Evolutionary conservation across 345 rosid species (phyloP), one percentile per base, ranked within the genome.

Genomic region (Erysimum cheiranthoides): DNA sequence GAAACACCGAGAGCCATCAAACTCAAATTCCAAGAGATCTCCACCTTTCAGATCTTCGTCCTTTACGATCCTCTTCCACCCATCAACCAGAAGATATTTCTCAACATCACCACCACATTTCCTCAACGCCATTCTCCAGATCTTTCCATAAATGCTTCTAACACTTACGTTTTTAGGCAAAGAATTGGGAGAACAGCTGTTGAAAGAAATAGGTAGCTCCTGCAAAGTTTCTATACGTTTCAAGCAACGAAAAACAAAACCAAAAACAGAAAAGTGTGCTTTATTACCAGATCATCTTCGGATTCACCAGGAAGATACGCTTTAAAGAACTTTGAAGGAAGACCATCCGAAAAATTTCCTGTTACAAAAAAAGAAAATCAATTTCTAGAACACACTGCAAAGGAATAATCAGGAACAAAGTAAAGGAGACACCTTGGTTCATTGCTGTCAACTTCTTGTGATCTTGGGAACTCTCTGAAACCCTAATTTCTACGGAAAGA

Each of bases 201-300:
- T 61, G 18, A 35, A 16, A 72, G 21, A 72, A 31, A 51, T 17
- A 3, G 76, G 69, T 61, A 72, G 0, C 4, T n/a, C 68, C 76
- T 72, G 76, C 6, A 61, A 72, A 10, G 7, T 2, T 11, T 59
- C 68, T 42, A 21, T 1, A 21, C 25, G 12, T 5, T 18, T 71
- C 17, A 76, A 38, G 5, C 12, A 14, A 28, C 31, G 4, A 28
- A 56, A 52, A 14, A 17, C 36, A 46, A 5, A 5, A 27, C n/a
- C 0, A 8, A 45, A 71, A 46, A 71, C 65, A 61, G 65, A 59
- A 47, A 14, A 27, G 14, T 21, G 50, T 11, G 27, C 10, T 47
- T 32, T 2, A 7, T 32, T 60, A 71, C 75, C 67, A 71, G 59
- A 71, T 71, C 67, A 47, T 71, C 49, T 47, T 50, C 67, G 3